Percentiles rank a stretch among this genome's conserved stretches.
phyloP scores from a whole-genome alignment of 2,329 filamentous ascomycete species.

The Aspergillus thermomutatus region DNA sequence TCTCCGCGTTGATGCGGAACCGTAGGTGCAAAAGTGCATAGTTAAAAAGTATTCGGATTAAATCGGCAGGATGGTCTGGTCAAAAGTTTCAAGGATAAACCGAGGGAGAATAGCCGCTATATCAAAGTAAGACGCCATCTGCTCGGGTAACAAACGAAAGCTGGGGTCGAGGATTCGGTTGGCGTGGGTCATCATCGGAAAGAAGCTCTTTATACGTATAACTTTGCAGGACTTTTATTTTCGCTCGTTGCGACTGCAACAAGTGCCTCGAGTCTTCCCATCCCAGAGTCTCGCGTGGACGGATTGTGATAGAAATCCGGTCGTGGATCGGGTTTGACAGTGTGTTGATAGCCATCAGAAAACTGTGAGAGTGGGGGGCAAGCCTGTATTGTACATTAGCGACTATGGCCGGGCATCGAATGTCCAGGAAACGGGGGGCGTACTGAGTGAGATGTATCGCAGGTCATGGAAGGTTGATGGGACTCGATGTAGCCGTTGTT shows the following conservation, averaged over 20 bases:
- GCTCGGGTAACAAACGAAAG: background rate
- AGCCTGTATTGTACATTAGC: slow-evolving; percentile 31
- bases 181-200: slow-evolving; percentile 1
- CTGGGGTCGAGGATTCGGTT: background rate
- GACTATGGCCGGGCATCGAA: slow-evolving; percentile 23
- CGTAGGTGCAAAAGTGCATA: slow-evolving; percentile 10
- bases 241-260: slow-evolving; percentile 50
- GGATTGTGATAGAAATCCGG: slow-evolving; percentile 27
- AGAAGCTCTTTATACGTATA: slow-evolving; percentile 26
- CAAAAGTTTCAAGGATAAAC: slow-evolving; percentile 5
- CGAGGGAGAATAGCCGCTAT: background rate
- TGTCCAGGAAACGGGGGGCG: slow-evolving; percentile 25
- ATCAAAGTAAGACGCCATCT: background rate
- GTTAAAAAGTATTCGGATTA: background rate
- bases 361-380: slow-evolving; percentile 31
- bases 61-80: slow-evolving; percentile 12
- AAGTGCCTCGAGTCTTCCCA: slow-evolving; percentile 49
- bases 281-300: slow-evolving; percentile 32
- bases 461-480: slow-evolving; percentile 33
- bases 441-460: slow-evolving; percentile 41
- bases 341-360: slow-evolving; percentile 27
- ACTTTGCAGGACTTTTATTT: slow-evolving; percentile 35
- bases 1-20: slow-evolving; percentile 12
- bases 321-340: slow-evolving; percentile 25
- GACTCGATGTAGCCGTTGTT: slow-evolving; percentile 47